phyloP scores from a whole-genome alignment of 176 grass and related monocot species.

The Olyra latifolia region DNA sequence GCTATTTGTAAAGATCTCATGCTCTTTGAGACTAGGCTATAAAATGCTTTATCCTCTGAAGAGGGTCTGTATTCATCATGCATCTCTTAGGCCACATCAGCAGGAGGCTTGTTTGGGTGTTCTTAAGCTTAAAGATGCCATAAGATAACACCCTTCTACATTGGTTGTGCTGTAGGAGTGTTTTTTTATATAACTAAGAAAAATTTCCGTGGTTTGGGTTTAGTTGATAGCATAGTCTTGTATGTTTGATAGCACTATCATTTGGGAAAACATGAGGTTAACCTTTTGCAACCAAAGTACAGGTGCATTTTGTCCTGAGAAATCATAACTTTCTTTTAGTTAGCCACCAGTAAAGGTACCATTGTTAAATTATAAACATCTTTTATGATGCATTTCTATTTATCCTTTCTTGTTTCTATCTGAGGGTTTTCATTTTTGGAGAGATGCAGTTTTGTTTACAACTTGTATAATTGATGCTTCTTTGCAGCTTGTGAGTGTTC shows the following conservation, averaged over 20 bases:
- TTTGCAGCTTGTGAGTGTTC: conserved; percentile 75
- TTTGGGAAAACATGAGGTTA: conserved; percentile 7
- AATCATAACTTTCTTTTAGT: conserved; percentile 18
- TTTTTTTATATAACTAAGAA: background rate
- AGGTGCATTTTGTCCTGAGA: background rate
- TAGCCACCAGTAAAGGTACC: background rate
- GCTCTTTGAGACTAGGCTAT: conserved; percentile 7
- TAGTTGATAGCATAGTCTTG: background rate
- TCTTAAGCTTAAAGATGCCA: background rate
- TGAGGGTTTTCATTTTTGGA: background rate
- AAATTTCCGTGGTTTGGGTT: background rate
- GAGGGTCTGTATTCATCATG: background rate
- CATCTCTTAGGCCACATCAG: conserved; percentile 1
- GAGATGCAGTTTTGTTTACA: conserved; percentile 24
- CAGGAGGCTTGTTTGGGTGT: background rate
- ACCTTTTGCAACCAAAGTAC: conserved; percentile 20
- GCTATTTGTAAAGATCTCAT: background rate
- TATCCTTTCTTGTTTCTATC: background rate
- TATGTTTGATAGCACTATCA: conserved; percentile 5
- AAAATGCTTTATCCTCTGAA: background rate
- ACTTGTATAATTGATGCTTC: conserved; percentile 3
- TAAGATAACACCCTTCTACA: background rate
- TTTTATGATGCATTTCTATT: conserved; percentile 4
- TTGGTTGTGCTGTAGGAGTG: background rate
- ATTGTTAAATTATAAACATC: background rate